Conservation (phyloP, 768 basidiomycete species). For the Hygrocybe punicea region DNA sequence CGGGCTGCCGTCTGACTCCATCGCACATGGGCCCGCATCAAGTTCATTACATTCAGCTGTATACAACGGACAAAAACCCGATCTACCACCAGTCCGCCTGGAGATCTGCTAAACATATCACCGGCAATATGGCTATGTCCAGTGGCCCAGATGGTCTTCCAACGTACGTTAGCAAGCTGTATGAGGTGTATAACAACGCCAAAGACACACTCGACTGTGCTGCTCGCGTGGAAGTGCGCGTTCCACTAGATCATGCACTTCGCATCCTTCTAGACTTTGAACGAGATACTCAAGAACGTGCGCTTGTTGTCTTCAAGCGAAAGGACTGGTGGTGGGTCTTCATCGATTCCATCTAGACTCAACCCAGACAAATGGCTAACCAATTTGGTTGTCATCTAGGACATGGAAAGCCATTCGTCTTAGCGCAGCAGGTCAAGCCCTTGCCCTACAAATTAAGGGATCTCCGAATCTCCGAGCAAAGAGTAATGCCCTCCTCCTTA, state of each 20-base stretch:
- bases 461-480: not conserved
- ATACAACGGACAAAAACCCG: not conserved
- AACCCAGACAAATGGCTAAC: not conserved
- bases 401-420: not conserved
- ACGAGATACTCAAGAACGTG: not conserved
- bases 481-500: not conserved
- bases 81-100: not conserved
- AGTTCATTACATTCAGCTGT: not conserved
- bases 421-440: not conserved
- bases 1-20: not conserved
- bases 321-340: not conserved
- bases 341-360: not conserved
- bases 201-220: not conserved
- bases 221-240: slow-evolving; percentile 1
- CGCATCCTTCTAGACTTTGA: not conserved
- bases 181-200: not conserved
- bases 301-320: not conserved
- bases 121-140: not conserved
- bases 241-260: not conserved
- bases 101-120: not conserved
- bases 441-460: not conserved
- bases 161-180: not conserved
- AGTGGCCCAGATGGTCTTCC: not conserved
- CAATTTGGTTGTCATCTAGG: not conserved
- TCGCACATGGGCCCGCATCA: not conserved